A percentile compares a stretch with the other conserved stretches of the same genome.
These are phyloP conservation scores for Saccharomyces uvarum DNA, from an alignment of 1,139 yeast species.

Conservation along the genomic window DNA sequence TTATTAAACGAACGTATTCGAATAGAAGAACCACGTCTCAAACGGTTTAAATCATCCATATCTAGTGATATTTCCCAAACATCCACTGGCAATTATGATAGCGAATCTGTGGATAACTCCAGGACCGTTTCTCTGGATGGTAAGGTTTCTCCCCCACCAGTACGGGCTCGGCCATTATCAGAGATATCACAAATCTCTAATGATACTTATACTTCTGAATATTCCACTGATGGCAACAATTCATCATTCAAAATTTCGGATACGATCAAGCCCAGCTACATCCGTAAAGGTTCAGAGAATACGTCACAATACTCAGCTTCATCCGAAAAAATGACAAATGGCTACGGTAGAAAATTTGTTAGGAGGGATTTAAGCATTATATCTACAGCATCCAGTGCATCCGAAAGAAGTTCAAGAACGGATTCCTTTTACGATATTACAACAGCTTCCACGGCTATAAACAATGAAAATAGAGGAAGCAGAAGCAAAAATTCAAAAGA, in stretches of 20 bases:
- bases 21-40: constrained; percentile 15
- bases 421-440: constrained; percentile 37
- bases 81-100: constrained; percentile 19
- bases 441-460: constrained; percentile 26
- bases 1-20: background rate
- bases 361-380: constrained; percentile 34
- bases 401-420: constrained; percentile 36
- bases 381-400: constrained; percentile 37
- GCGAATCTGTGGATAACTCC: constrained; percentile 14
- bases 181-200: constrained; percentile 60
- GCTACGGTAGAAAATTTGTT: constrained; percentile 13
- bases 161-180: constrained; percentile 52
- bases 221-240: constrained; percentile 32
- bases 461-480: constrained; percentile 17
- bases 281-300: constrained; percentile 11
- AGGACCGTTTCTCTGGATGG: constrained; percentile 11
- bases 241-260: constrained; percentile 21
- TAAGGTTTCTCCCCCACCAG: constrained; percentile 11
- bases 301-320: constrained; percentile 16
- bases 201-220: constrained; percentile 39
- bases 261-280: constrained; percentile 10
- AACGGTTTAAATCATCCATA: constrained; percentile 24
- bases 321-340: constrained; percentile 7
- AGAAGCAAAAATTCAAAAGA: constrained; percentile 18
- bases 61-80: constrained; percentile 26